These are phyloP conservation scores for Trichoderma hamatum DNA, from an alignment of 2,329 filamentous ascomycete genomes.

Conservation along the genomic window DNA sequence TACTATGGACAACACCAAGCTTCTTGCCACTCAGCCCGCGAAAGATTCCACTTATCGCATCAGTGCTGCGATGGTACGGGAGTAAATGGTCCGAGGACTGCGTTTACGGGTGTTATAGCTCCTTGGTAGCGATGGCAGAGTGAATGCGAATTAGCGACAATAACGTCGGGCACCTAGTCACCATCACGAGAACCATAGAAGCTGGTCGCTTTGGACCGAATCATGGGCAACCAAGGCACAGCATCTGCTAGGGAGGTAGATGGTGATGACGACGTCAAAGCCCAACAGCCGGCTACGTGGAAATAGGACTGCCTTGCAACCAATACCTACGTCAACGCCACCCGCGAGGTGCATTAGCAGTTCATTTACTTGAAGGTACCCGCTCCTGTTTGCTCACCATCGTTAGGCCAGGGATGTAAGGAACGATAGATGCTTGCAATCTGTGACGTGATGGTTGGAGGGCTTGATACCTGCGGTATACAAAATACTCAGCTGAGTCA, in stretches of 20 bases:
- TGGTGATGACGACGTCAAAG: slow-evolving; percentile 6
- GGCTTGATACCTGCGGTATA: neutral
- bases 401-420: neutral
- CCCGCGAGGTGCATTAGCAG: slow-evolving; percentile 6
- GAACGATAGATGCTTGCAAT: neutral
- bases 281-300: neutral
- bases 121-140: neutral
- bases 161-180: neutral
- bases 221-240: neutral
- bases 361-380: neutral
- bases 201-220: neutral
- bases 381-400: neutral
- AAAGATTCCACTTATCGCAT: neutral
- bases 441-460: slow-evolving; percentile 3
- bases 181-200: neutral
- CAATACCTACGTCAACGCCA: slow-evolving; percentile 17
- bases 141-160: neutral
- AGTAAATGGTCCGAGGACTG: neutral
- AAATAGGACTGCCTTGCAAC: neutral
- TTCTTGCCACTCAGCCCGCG: neutral
- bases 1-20: neutral
- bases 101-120: neutral
- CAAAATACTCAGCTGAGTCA: neutral
- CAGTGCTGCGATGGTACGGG: neutral
- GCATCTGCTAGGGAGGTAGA: neutral